phyloP scores from a whole-genome alignment of 768 basidiomycete species.

The Suillus lakei region DNA sequence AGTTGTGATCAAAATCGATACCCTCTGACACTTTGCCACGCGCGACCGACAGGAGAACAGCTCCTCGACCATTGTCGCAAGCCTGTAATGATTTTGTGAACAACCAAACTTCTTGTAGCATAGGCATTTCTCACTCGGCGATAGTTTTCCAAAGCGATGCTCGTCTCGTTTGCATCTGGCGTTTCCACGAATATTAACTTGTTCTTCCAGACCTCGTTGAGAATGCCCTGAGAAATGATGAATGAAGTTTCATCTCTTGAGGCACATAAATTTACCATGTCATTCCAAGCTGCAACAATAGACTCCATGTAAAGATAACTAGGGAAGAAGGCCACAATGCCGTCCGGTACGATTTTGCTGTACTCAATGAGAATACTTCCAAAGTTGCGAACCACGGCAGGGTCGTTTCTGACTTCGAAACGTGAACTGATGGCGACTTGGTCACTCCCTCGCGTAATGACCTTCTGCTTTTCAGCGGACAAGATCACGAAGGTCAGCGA shows the following conservation, averaged over 20 bases:
- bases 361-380: slow-evolving; percentile 98
- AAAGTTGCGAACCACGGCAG: slow-evolving; percentile 98
- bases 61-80: slow-evolving; percentile 97
- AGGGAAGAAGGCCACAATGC: slow-evolving; percentile 98
- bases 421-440: slow-evolving; percentile 98
- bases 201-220: slow-evolving; percentile 99
- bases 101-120: too few relatives aligned
- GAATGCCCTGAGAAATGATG: slow-evolving; percentile 71
- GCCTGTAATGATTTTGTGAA: slow-evolving; percentile 55
- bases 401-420: slow-evolving; percentile 98
- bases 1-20: slow-evolving; percentile 99
- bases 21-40: slow-evolving; percentile 99
- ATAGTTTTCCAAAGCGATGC: slow-evolving; percentile 97
- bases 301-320: slow-evolving; percentile 99
- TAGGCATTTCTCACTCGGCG: slow-evolving; percentile 63
- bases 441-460: slow-evolving; percentile 97
- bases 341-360: slow-evolving; percentile 97
- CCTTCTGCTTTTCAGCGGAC: slow-evolving; percentile 47
- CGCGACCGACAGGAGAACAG: slow-evolving; percentile 94
- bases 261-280: slow-evolving; percentile 75
- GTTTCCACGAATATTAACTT: slow-evolving; percentile 99
- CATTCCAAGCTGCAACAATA: slow-evolving; percentile 99
- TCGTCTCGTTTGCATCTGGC: slow-evolving; percentile 98
- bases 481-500: background rate
- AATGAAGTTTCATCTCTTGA: background rate